Evolutionary conservation across 176 grass and related monocot genomes (phyloP).

Genomic region (Oryza australiensis): DNA sequence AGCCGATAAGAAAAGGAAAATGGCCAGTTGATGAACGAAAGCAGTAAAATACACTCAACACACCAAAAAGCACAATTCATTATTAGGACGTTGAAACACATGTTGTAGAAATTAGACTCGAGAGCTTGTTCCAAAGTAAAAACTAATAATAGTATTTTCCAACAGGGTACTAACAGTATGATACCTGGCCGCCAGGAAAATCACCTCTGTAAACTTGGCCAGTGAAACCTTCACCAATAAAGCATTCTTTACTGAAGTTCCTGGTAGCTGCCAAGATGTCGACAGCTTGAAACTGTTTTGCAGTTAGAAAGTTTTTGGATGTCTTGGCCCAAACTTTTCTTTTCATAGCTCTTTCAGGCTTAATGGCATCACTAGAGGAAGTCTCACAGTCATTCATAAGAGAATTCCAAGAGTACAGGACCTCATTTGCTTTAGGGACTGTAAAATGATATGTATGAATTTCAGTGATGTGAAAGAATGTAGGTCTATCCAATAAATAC

Average conservation of each 20-base stretch:
- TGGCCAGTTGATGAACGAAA: background rate
- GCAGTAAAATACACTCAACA: conserved; percentile 2
- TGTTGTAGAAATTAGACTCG: conserved; percentile 19
- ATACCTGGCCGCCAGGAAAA: conserved; percentile 89
- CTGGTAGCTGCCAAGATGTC: conserved; percentile 75
- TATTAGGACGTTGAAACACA: conserved; percentile 3
- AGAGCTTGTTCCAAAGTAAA: conserved; percentile 34
- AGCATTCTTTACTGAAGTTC: conserved; percentile 74
- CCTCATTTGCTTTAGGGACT: conserved; percentile 50
- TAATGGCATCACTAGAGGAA: conserved; percentile 41
- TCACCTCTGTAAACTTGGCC: conserved; percentile 91
- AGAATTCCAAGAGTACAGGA: conserved; percentile 52
- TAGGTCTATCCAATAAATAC: conserved; percentile 16
- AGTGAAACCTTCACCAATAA: conserved; percentile 82
- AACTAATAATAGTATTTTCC: conserved; percentile 15
- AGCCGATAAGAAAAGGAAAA: background rate
- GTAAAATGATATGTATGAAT: conserved; percentile 36
- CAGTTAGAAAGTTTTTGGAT: conserved; percentile 66
- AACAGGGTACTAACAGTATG: background rate
- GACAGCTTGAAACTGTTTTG: conserved; percentile 65
- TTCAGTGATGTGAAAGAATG: conserved; percentile 32
- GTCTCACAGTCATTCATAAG: conserved; percentile 32
- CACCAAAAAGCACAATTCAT: conserved; percentile 5
- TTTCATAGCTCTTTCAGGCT: conserved; percentile 51
- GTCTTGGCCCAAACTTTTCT: conserved; percentile 66